Base-by-base conservation (phyloP, 2,329 filamentous ascomycete species). In the Moelleriella libera region DNA sequence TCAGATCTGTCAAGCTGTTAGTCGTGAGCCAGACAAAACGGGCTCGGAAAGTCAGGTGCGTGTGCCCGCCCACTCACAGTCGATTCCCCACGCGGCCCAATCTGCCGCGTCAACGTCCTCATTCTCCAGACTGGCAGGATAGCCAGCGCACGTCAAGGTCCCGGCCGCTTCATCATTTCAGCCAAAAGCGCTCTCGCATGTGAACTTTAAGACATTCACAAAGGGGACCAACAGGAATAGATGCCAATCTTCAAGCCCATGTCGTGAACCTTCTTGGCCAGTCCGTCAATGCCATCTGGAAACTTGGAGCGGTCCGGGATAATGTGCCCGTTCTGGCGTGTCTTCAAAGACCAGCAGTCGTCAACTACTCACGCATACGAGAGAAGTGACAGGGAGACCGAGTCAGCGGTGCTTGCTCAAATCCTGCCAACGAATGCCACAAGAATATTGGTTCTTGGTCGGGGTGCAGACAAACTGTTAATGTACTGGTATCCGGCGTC, bases 241-340 rank as follows among this genome's bases (percentile, higher is more conserved):
- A 83, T 80, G 1, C 80, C 80, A 8, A 81, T 62, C 56, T 82
- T 83, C 43, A 83, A 55, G 2, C 75, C 76, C 51, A 78, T 55
- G 2, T 54, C 60, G 50, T 83, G 79, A 21, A 82, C 67, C 48
- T 72, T 56, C 29, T 72, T 60, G 2, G 76, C 76, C 1, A 74
- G 58, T 0, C 70, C 68, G 7, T 66, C 66, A 50, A 83, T 78
- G 0, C 79, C 80, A 14, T 69, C 62, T 0, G 80, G 79, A 49
- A 82, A 83, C 48, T 70, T 75, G 3, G 52, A 56, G 0, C 60
- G 58, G 52, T 79, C 70, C 0, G 70, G 66, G 4, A 71, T 57
- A 5, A 78, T 65, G 39, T 52, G 52, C 9, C 49, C 49, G 11
- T 52, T 34, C 41, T 69, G 61, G 1, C 63, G 53, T 0, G 67